Evolutionary conservation across 2,329 filamentous ascomycete species (phyloP).

Genomic region (Dothideomycetes sp.): DNA sequence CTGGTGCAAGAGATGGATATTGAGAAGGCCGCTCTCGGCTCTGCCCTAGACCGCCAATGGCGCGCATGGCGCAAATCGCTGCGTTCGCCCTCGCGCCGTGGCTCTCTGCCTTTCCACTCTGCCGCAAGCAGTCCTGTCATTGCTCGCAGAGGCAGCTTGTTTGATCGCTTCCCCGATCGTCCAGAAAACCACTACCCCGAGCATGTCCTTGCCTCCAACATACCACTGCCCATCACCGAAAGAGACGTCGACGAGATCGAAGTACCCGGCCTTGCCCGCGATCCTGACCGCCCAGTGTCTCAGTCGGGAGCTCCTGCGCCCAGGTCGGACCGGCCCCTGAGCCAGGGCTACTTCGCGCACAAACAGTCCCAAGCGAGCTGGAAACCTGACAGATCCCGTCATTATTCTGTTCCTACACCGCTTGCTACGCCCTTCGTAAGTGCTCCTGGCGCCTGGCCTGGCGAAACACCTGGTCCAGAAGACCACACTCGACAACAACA

Average conservation of each 20-base stretch:
- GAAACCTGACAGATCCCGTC: neutral
- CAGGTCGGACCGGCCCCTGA: constrained; percentile 1
- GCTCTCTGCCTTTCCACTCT: constrained; percentile 3
- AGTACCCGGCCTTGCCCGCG: constrained; percentile 59
- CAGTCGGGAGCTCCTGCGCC: constrained; percentile 24
- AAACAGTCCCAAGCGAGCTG: neutral
- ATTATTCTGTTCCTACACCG: constrained; percentile 2
- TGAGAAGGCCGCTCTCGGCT: constrained; percentile 83
- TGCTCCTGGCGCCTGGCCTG: constrained; percentile 11
- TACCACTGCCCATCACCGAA: constrained; percentile 59
- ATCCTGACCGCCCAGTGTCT: constrained; percentile 43
- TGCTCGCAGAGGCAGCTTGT: constrained; percentile 5
- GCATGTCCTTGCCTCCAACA: constrained; percentile 42
- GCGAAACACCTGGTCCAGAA: neutral
- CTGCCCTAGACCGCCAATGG: constrained; percentile 83
- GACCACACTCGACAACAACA: too few species aligned
- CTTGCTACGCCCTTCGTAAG: constrained; percentile 7
- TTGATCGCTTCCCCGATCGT: constrained; percentile 17
- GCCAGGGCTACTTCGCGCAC: neutral
- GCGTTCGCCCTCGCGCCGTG: constrained; percentile 32
- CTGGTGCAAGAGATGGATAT: constrained; percentile 87
- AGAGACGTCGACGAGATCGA: constrained; percentile 74
- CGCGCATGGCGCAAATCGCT: constrained; percentile 87
- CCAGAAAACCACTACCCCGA: constrained; percentile 32
- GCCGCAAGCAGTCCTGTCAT: constrained; percentile 4